Evolutionary conservation across 192 early-diverging fungal species (phyloP).

Genomic region (Coemansia sp.): DNA sequence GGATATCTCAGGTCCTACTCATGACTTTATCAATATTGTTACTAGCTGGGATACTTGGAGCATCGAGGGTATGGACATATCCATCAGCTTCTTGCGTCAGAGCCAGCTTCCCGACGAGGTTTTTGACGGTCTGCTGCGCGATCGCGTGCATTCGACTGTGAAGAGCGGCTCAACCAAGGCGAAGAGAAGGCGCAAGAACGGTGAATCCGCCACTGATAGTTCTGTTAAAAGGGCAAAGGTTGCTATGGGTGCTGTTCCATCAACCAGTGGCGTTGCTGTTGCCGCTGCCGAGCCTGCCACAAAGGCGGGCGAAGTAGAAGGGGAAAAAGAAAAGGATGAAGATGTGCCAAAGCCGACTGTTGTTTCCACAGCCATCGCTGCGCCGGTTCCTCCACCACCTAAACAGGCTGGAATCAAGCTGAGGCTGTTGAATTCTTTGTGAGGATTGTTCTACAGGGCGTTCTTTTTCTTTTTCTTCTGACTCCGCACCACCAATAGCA

Average conservation of each 20-base stretch:
- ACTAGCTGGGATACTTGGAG: conserved; percentile 46
- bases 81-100: conserved; percentile 38
- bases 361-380: conserved; percentile 7
- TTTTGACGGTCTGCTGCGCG: conserved; percentile 37
- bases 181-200: background rate
- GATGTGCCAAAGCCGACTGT: background rate
- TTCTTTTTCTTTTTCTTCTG: background rate
- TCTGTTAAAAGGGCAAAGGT: conserved; percentile 27
- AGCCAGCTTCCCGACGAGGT: conserved; percentile 46
- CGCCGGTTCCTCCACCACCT: conserved; percentile 33
- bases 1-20: conserved; percentile 78
- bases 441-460: background rate
- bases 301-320: background rate
- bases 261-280: conserved; percentile 36
- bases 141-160: conserved; percentile 13
- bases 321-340: background rate
- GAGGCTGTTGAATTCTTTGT: conserved; percentile 24
- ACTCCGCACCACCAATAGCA: background rate
- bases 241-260: conserved; percentile 29
- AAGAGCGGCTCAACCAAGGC: conserved; percentile 7
- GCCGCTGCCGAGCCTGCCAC: background rate
- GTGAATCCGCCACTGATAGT: background rate
- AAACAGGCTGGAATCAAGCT: conserved; percentile 45
- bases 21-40: conserved; percentile 81
- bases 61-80: conserved; percentile 37